These are phyloP conservation scores for Ogataea dorogensis DNA, from an alignment of 805 yeast genomes.

Conservation along the genomic window DNA sequence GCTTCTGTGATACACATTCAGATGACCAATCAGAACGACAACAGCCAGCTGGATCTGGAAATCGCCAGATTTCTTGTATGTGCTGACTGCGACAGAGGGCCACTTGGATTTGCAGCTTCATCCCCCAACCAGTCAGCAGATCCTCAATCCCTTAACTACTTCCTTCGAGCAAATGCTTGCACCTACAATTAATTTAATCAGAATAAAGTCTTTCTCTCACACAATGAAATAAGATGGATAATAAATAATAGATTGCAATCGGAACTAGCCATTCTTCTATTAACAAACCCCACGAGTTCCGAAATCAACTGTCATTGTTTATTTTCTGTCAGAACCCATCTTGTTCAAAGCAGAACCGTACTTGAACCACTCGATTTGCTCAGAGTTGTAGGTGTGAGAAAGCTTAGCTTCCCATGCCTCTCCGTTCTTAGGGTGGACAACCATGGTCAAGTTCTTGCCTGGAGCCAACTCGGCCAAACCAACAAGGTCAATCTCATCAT, in stretches of 20 bases:
- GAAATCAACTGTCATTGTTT: slow-evolving; percentile 12
- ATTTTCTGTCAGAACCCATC: slow-evolving; percentile 44
- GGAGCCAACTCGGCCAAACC: slow-evolving; percentile 88
- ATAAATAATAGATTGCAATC: slow-evolving; percentile 7
- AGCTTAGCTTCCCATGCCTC: slow-evolving; percentile 85
- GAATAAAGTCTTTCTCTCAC: slow-evolving; percentile 13
- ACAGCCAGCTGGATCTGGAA: slow-evolving; percentile 24
- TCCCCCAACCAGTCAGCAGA: slow-evolving; percentile 1
- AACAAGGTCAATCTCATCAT: slow-evolving; percentile 82
- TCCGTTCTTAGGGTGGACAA: slow-evolving; percentile 72
- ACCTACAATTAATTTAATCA: slow-evolving; percentile 11
- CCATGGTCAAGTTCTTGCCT: slow-evolving; percentile 84
- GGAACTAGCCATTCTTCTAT: slow-evolving; percentile 15
- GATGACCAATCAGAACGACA: slow-evolving; percentile 3
- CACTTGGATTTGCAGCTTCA: slow-evolving; percentile 63
- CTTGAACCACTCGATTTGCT: slow-evolving; percentile 99
- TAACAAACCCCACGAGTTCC: slow-evolving; percentile 10
- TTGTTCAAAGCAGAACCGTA: slow-evolving; percentile 98
- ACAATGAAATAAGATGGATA: slow-evolving; percentile 11
- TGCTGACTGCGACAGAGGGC: slow-evolving; percentile 78
- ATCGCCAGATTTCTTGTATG: slow-evolving; percentile 60
- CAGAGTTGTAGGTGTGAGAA: slow-evolving; percentile 93
- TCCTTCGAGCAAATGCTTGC: slow-evolving; percentile 16
- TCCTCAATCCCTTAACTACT: slow-evolving; percentile 16
- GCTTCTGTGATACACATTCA: slow-evolving; percentile 13